Evolutionary conservation across 257 asterid genomes (phyloP), one percentile per base, ranked within the genome.

Genomic region (Paulownia fortunei): DNA sequence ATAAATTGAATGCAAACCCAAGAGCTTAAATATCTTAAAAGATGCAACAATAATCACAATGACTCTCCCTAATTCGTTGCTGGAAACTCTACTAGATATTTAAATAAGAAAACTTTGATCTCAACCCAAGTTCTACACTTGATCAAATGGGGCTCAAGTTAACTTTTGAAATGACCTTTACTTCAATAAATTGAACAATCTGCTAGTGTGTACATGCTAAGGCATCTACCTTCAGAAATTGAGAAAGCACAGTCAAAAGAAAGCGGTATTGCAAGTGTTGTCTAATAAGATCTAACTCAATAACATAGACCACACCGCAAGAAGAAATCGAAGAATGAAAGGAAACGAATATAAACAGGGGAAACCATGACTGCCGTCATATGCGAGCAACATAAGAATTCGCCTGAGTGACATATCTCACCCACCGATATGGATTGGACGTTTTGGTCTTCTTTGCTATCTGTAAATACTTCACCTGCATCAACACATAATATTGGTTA

Each of bases 301-400:
- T 47, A 47, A 18, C 60, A 49, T 52, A 19, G 7, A 64, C 37
- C 52, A 72, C 55, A 71, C 46, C 16, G 37, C 58, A 32, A 11
- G 16, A 56, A 19, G 49, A 39, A 8, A 19, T 18, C 4, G 36
- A 73, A 46, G 9, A 49, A 19, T 3, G 8, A 32, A 46, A 18
- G 62, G 26, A 18, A 23, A 46, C 18, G 16, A 52, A 69, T 58
- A 68, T 67, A 69, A 67, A 77, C 63, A 61, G 19, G 21, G 27
- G 18, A 49, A 24, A 37, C 77, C 37, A 9, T 18, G 54, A 13
- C 7, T 61, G 19, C 30, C 34, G 15, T 91, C 90, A 93, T 77
- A 96, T 90, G 70, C 99, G 99, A 83, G 98, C 99, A 79, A 96
- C 99, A 70, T 93, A 95, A 16, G 99, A 96, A 81, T 96, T 93